Base-by-base conservation (phyloP, 305 asterid species). In the Rubia tinctorum region DNA sequence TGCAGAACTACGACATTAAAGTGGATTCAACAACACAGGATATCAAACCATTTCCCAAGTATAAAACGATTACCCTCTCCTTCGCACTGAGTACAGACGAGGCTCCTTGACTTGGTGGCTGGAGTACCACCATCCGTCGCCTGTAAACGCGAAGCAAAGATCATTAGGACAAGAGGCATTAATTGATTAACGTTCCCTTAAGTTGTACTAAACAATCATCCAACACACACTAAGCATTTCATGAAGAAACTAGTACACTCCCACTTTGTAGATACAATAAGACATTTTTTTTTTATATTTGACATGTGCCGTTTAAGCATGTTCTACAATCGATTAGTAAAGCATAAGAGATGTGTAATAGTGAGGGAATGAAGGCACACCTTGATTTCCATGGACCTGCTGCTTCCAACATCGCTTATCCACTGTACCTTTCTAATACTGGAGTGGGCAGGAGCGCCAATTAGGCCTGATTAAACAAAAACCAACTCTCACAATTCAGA, bases 61-160 rank as follows among this genome's bases (percentile, higher is more conserved):
- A 20, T 40, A 34, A 12, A 15, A 56, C 6, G 17, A 56, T 56
- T 58, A 73, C 75, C 76, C 49, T 78, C 76, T 64, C 77, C 76
- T 1, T 88, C 95, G 76, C 95, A 90, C 15, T 80, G 85, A 56
- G 68, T 7, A 77, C 93, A 90, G 34, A 90, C 45, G 39, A 90
- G 23, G 89, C 89, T 90, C 47, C 69, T 80, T 6, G 25, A 2
- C 71, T 88, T 88, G 79, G 81, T 62, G 66, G 45, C 64, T 17
- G 84, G 68, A 58, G 65, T 39, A 7, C 76, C 66, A 27, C 76
- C 66, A 25, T 69, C 81, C 4, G 86, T 51, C 44, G 90, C 89
- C 96, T 90, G 79, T 59, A 80, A 72, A 79, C 61, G 8, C 49
- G 51, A 67, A 73, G 53, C 53, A 30, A 34, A 67, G 70, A 71